These are phyloP conservation scores for Kernera saxatilis DNA, from an alignment of 345 rosid genomes.

Conservation along the genomic window DNA sequence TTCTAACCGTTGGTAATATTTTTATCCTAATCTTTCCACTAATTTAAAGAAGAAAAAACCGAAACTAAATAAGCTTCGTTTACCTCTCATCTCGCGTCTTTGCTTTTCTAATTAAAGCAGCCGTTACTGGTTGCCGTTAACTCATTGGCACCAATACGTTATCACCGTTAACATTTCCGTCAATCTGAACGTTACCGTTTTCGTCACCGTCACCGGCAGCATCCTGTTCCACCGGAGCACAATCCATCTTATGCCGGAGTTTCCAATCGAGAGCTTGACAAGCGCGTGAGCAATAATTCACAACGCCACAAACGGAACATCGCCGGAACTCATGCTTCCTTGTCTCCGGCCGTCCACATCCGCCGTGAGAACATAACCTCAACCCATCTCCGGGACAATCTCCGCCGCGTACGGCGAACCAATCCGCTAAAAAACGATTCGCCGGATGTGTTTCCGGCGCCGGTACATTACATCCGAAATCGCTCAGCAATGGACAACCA, in stretches of 20 bases:
- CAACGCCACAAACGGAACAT: conserved; percentile 91
- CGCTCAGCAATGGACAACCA: conserved; percentile 76
- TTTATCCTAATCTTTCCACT: background rate
- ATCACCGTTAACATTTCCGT: conserved; percentile 42
- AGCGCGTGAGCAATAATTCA: conserved; percentile 94
- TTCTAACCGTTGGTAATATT: background rate
- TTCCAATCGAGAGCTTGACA: conserved; percentile 99
- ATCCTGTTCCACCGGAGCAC: conserved; percentile 60
- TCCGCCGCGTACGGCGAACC: conserved; percentile 50
- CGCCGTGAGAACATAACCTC: conserved; percentile 71
- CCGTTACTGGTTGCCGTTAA: conserved; percentile 30
- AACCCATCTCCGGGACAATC: conserved; percentile 47
- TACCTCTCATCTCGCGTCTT: conserved; percentile 14
- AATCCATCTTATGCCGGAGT: conserved; percentile 73
- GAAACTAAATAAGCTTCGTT: conserved; percentile 10
- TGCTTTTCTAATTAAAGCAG: background rate
- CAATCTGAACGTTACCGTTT: conserved; percentile 37
- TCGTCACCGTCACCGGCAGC: conserved; percentile 51
- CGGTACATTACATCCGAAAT: conserved; percentile 98
- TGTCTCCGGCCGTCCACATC: conserved; percentile 93
- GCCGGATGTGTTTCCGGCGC: conserved; percentile 84
- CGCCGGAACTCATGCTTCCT: conserved; percentile 87
- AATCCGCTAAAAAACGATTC: conserved; percentile 64
- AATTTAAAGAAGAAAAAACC: background rate
- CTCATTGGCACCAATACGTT: conserved; percentile 19